phyloP scores from a whole-genome alignment of 495 filamentous ascomycete genomes.

The Filosporella fistucella region DNA sequence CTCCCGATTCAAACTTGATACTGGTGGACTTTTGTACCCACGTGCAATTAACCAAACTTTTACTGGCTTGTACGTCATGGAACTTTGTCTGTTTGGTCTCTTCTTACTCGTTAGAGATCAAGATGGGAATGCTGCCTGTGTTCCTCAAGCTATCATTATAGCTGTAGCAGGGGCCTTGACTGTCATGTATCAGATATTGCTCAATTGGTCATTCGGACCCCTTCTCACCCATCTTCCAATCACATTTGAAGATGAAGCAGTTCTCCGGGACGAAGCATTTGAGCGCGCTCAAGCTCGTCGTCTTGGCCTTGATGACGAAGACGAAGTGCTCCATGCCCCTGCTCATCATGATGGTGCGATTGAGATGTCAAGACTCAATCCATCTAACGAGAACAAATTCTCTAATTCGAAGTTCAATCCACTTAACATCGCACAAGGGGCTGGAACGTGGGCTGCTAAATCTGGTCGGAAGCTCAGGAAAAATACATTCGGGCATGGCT shows the following conservation, averaged over 20 bases:
- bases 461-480: constrained; percentile 9
- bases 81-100: constrained; percentile 82
- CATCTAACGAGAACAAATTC: constrained; percentile 14
- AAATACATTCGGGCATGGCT: constrained; percentile 25
- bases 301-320: constrained; percentile 46
- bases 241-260: constrained; percentile 92
- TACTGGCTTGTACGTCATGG: constrained; percentile 92
- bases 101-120: constrained; percentile 80
- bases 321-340: constrained; percentile 16
- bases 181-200: constrained; percentile 70
- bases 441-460: constrained; percentile 40
- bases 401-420: constrained; percentile 34
- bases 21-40: constrained; percentile 89
- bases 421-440: constrained; percentile 39
- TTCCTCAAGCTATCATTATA: constrained; percentile 88
- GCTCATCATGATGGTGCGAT: constrained; percentile 39
- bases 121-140: constrained; percentile 53
- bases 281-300: constrained; percentile 67
- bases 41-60: constrained; percentile 95
- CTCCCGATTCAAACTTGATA: constrained; percentile 85
- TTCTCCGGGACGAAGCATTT: constrained; percentile 84
- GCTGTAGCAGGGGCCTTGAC: constrained; percentile 68
- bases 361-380: constrained; percentile 43
- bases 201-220: constrained; percentile 83
- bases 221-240: constrained; percentile 88